A percentile compares a stretch with the other conserved stretches of the same genome.
phyloP scores from a whole-genome alignment of 1,284 basidiomycete species.

The Cutaneotrichosporon sp. region DNA sequence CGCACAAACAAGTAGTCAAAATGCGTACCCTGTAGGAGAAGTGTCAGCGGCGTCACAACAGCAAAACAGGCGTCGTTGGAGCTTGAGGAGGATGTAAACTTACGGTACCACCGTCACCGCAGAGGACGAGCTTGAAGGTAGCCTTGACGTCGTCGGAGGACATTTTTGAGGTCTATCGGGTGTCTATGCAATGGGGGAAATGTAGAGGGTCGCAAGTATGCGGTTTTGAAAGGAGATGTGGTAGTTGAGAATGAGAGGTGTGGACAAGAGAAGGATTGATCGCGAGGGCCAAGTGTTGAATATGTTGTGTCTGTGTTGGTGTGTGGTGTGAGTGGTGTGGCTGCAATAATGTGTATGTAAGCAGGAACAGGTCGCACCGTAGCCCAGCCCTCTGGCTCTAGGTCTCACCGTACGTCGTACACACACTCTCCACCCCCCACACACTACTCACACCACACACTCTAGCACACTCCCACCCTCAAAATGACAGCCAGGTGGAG shows the following conservation, averaged over 20 bases:
- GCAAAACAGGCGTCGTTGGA: neutral
- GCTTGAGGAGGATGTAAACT: constrained; percentile 40
- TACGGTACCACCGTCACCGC: constrained; percentile 97
- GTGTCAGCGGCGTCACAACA: neutral
- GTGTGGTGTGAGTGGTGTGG: no score
- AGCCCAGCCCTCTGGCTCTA: no score
- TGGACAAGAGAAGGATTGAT: neutral
- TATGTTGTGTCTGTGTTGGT: neutral
- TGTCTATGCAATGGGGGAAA: constrained; percentile 1
- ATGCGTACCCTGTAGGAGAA: constrained; percentile 18
- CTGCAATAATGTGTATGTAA: no score
- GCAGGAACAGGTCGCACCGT: no score
- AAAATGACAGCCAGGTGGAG: neutral
- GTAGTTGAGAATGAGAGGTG: neutral
- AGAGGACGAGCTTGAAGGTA: constrained; percentile 94
- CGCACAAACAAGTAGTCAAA: neutral
- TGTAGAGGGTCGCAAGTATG: neutral
- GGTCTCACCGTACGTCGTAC: no score
- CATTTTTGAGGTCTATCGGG: constrained; percentile 25
- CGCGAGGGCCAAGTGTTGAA: constrained; percentile 1
- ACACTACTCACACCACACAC: no score
- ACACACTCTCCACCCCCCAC: no score
- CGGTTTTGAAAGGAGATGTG: neutral
- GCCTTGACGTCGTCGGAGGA: constrained; percentile 57
- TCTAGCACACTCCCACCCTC: neutral